These are phyloP conservation scores for Byssothecium circinans DNA, from an alignment of 2,329 filamentous ascomycete genomes.

Conservation along the genomic window DNA sequence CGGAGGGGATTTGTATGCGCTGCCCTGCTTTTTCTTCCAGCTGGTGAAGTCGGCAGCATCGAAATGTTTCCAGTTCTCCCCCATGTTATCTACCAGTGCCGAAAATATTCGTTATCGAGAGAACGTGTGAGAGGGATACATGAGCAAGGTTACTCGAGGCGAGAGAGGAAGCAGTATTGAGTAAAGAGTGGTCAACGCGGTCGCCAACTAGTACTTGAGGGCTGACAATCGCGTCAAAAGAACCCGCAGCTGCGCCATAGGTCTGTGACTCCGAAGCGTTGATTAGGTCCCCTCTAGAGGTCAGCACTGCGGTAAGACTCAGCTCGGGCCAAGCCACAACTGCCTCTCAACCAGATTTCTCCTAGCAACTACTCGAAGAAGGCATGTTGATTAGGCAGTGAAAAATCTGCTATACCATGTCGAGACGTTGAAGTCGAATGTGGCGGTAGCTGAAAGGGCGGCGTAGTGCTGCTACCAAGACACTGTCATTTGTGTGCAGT, in stretches of 20 bases:
- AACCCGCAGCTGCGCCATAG: conserved; percentile 8
- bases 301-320: not conserved
- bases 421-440: not conserved
- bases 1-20: conserved; percentile 20
- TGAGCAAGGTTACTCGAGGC: not conserved
- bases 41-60: conserved; percentile 27
- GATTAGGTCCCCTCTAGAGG: not conserved
- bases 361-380: conserved; percentile 12
- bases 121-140: not conserved
- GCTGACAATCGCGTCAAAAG: not conserved
- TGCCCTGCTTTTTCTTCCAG: conserved; percentile 24
- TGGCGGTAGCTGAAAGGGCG: not conserved
- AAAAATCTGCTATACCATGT: not conserved
- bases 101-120: not conserved
- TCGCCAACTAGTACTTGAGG: not conserved
- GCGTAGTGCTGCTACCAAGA: not conserved
- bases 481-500: not conserved
- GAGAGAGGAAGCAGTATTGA: not conserved
- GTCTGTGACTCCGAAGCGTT: not conserved
- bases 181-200: not conserved
- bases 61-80: conserved; percentile 23
- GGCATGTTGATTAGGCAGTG: not conserved
- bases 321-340: not conserved
- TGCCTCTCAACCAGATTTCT: not conserved
- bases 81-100: conserved; percentile 15